Base-by-base conservation (phyloP, 345 rosid genomes). In the Citrus cavaleriei region DNA sequence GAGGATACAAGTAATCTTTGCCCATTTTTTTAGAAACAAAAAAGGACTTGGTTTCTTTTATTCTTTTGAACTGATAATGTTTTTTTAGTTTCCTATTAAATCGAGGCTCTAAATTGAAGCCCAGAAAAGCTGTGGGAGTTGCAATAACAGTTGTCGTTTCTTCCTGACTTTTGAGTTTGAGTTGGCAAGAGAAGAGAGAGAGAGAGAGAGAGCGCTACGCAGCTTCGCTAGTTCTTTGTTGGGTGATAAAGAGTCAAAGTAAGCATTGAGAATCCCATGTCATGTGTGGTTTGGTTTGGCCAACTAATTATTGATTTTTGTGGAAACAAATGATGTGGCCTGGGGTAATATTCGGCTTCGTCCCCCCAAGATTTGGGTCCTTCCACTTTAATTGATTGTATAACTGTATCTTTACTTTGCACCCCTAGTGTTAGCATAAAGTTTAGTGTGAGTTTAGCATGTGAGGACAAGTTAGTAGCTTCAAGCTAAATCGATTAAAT, bases 1-100 rank as follows among this genome's bases (percentile, higher is more conserved):
- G 67, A 54, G 73, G 67, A 54, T 77, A 77, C 57, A 81, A 83
- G 66, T 12, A 46, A 80, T 84, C 51, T 70, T 87, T 72, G n/a
- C 87, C 86, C 94, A 90, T 90, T 18, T 49, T 30, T 32, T 65
- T 78, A 58, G 13, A 59, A 16, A 32, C 68, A 6, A 30, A 54
- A n/a, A 55, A 46, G 51, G 21, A 9, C 3, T 22, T 18, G 24
- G 38, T 63, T 6, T 1, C 67, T 25, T 54, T 16, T 66, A 22
- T 6, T 14, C 42, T 68, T 67, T 2, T 38, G 28, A 55, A 16
- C 14, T 66, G 19, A 4, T 10, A 10, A 0, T 0, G 10, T 25
- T 61, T 32, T 38, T 63, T 8, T 21, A n/a, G 22, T 25, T 18
- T 24, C 21, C 68, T 38, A 24, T 24, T 61, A 35, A 60, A 5